phyloP scores from a whole-genome alignment of 495 filamentous ascomycete species.

The Penicillium mononematosum region DNA sequence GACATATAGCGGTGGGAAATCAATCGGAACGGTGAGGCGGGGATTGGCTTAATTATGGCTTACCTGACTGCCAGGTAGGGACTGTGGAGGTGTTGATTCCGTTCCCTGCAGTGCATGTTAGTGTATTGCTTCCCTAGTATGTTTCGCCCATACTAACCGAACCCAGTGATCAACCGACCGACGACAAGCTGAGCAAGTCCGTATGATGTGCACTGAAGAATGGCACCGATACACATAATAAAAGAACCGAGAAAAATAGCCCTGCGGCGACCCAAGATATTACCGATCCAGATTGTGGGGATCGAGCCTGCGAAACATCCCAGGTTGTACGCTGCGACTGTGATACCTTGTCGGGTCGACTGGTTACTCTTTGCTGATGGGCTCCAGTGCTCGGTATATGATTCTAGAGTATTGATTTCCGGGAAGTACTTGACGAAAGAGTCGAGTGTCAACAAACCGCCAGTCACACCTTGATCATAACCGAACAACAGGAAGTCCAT shows the following conservation, averaged over 20 bases:
- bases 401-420: constrained; percentile 48
- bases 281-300: constrained; percentile 58
- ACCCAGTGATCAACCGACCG: constrained; percentile 58
- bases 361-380: constrained; percentile 36
- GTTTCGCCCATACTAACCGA: constrained; percentile 43
- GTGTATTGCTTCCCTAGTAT: neutral
- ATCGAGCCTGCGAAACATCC: constrained; percentile 65
- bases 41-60: neutral
- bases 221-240: constrained; percentile 59
- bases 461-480: constrained; percentile 61
- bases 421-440: constrained; percentile 58
- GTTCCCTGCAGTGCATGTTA: constrained; percentile 33
- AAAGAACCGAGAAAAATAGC: constrained; percentile 55
- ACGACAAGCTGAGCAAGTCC: constrained; percentile 63
- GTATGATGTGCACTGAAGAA: constrained; percentile 63
- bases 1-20: neutral
- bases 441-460: constrained; percentile 55
- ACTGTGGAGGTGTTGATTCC: constrained; percentile 66
- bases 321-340: constrained; percentile 66
- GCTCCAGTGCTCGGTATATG: constrained; percentile 26
- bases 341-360: constrained; percentile 58
- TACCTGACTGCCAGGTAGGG: constrained; percentile 69
- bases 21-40: neutral
- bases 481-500: constrained; percentile 67
- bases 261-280: constrained; percentile 56